These are phyloP conservation scores for Gracilaria vermiculophylla DNA, from an alignment of 23 red algal genomes.

Conservation along the genomic window DNA sequence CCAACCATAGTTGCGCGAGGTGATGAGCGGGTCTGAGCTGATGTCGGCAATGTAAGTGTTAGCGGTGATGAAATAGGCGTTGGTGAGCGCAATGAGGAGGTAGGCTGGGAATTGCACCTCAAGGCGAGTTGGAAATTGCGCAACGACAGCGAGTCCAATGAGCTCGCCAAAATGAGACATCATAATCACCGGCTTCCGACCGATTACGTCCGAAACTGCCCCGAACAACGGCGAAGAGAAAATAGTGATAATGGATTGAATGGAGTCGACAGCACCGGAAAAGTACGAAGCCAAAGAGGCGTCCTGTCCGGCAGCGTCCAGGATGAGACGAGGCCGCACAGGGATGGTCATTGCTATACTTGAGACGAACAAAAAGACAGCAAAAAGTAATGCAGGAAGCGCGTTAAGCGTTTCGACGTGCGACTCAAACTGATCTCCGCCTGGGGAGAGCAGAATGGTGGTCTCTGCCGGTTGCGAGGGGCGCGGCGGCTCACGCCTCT, in stretches of 20 bases:
- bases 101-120: constrained; percentile 30
- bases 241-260: constrained; percentile 41
- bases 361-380: constrained; percentile 45
- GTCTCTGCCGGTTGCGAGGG: background rate
- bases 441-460: background rate
- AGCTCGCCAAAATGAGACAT: constrained; percentile 42
- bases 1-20: constrained; percentile 49
- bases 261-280: constrained; percentile 18
- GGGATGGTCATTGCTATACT: constrained; percentile 62
- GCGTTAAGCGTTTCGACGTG: background rate
- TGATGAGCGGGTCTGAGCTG: background rate
- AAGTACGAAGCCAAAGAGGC: constrained; percentile 33
- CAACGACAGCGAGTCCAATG: constrained; percentile 37
- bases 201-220: constrained; percentile 49
- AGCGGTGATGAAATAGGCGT: constrained; percentile 60
- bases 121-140: constrained; percentile 20
- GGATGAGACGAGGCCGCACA: constrained; percentile 61
- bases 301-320: constrained; percentile 39
- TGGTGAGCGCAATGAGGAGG: constrained; percentile 40
- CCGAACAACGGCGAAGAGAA: constrained; percentile 59
- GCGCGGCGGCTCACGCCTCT: background rate
- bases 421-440: background rate
- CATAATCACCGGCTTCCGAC: constrained; percentile 59
- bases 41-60: constrained; percentile 60
- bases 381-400: constrained; percentile 11